phyloP scores from a whole-genome alignment of 2,329 filamentous ascomycete species.

The Scolecobasidium constrictum region DNA sequence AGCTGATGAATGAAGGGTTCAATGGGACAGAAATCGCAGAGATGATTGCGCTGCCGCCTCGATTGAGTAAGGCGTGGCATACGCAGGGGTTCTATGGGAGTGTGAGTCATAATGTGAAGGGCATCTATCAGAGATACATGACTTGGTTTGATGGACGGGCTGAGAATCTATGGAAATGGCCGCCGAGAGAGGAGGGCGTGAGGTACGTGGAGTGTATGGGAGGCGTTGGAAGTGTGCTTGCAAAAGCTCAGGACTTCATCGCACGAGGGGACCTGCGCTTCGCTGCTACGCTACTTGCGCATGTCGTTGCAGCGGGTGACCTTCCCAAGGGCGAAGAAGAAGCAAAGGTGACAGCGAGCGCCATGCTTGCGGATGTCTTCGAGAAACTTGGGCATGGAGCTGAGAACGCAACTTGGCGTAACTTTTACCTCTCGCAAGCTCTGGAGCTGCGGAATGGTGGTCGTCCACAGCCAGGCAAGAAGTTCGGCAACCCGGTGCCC shows the following conservation, averaged over 20 bases:
- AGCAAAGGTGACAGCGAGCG: slow-evolving; percentile 13
- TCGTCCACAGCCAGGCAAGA: neutral
- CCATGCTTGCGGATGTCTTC: slow-evolving; percentile 23
- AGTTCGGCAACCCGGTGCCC: neutral
- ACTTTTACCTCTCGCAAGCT: slow-evolving; percentile 23
- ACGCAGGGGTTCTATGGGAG: too few relatives aligned
- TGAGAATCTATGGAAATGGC: slow-evolving; percentile 26
- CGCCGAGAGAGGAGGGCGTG: slow-evolving; percentile 21
- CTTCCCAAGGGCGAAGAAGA: slow-evolving; percentile 15
- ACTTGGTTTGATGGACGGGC: slow-evolving; percentile 25
- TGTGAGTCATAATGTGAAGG: too few relatives aligned
- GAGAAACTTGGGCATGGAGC: slow-evolving; percentile 24
- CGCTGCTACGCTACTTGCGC: slow-evolving; percentile 27
- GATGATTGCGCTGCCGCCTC: too few relatives aligned
- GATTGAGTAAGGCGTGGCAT: too few relatives aligned
- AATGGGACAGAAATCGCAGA: too few relatives aligned
- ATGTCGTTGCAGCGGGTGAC: slow-evolving; percentile 23
- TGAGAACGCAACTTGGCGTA: slow-evolving; percentile 32
- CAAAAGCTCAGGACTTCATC: slow-evolving; percentile 20
- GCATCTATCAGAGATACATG: too few relatives aligned
- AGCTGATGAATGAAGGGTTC: too few relatives aligned
- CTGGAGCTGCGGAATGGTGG: neutral
- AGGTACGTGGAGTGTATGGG: slow-evolving; percentile 29
- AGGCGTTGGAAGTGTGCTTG: slow-evolving; percentile 20
- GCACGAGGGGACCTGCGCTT: slow-evolving; percentile 25